These are phyloP conservation scores for Trichoderma sp. DNA, from an alignment of 2,329 filamentous ascomycete genomes.

Conservation along the genomic window DNA sequence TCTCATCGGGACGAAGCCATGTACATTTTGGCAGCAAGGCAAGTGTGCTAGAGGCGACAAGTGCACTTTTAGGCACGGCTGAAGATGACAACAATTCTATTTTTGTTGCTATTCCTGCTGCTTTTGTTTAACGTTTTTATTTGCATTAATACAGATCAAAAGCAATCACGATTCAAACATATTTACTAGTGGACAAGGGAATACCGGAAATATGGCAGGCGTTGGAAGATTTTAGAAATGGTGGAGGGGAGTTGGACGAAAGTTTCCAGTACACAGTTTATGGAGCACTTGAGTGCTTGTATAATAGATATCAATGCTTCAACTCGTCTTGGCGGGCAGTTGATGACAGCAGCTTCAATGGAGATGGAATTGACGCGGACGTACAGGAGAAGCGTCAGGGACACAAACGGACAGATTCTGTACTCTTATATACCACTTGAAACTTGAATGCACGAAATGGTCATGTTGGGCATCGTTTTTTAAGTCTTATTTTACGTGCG, in stretches of 20 bases:
- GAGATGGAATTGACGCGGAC: neutral
- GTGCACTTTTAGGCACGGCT: constrained; percentile 74
- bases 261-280: neutral
- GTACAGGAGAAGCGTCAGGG: neutral
- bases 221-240: constrained; percentile 26
- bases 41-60: constrained; percentile 74
- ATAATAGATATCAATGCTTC: constrained; percentile 26
- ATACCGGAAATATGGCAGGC: constrained; percentile 18
- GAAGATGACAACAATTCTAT: neutral
- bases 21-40: constrained; percentile 71
- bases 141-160: neutral
- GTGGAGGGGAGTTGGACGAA: neutral
- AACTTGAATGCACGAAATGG: neutral
- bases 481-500: neutral
- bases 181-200: constrained; percentile 6
- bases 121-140: neutral
- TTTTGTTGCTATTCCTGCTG: neutral
- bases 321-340: constrained; percentile 2
- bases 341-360: neutral
- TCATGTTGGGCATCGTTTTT: neutral
- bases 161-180: neutral
- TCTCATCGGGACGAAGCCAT: constrained; percentile 68
- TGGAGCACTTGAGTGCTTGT: constrained; percentile 22
- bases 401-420: neutral
- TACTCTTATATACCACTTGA: neutral